phyloP scores from a whole-genome alignment of 371 early-diverging fungal genomes.

The Mucor circinelloides region DNA sequence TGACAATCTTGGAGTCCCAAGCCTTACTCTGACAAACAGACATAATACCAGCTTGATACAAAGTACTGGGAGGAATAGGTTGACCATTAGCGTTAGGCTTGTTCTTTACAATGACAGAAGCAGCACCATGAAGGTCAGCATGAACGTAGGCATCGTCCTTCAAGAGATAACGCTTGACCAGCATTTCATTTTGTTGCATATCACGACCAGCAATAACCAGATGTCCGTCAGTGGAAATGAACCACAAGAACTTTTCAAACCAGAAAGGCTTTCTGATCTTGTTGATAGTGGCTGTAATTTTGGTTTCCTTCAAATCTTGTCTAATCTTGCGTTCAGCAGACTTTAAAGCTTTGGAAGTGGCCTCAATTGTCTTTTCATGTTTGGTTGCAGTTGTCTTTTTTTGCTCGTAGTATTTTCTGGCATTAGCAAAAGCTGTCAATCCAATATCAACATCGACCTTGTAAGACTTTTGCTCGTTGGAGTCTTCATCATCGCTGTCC shows the following conservation, averaged over 20 bases:
- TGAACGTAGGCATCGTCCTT: conserved; percentile 95
- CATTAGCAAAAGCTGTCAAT: conserved; percentile 90
- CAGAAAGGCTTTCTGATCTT: conserved; percentile 94
- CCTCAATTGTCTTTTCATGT: conserved; percentile 88
- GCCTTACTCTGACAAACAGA: conserved; percentile 95
- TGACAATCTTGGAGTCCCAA: conserved; percentile 98
- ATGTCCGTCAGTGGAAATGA: conserved; percentile 93
- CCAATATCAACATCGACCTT: conserved; percentile 86
- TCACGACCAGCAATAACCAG: conserved; percentile 97
- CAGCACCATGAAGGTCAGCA: conserved; percentile 96
- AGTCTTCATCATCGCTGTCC: conserved; percentile 26
- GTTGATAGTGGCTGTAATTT: conserved; percentile 75
- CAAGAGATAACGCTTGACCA: conserved; percentile 88
- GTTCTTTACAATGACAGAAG: conserved; percentile 94
- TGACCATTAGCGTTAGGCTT: conserved; percentile 59
- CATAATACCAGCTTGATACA: conserved; percentile 97
- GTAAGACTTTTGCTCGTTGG: conserved; percentile 30
- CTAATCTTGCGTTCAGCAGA: conserved; percentile 89
- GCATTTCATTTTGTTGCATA: conserved; percentile 95
- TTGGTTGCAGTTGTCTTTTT: conserved; percentile 84
- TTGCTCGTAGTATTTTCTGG: conserved; percentile 85
- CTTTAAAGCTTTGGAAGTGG: conserved; percentile 83
- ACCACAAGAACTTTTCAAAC: conserved; percentile 99
- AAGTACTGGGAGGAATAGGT: conserved; percentile 86
- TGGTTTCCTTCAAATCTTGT: conserved; percentile 75